phyloP scores from a whole-genome alignment of 495 filamentous ascomycete genomes.

The Podospora appendiculata region DNA sequence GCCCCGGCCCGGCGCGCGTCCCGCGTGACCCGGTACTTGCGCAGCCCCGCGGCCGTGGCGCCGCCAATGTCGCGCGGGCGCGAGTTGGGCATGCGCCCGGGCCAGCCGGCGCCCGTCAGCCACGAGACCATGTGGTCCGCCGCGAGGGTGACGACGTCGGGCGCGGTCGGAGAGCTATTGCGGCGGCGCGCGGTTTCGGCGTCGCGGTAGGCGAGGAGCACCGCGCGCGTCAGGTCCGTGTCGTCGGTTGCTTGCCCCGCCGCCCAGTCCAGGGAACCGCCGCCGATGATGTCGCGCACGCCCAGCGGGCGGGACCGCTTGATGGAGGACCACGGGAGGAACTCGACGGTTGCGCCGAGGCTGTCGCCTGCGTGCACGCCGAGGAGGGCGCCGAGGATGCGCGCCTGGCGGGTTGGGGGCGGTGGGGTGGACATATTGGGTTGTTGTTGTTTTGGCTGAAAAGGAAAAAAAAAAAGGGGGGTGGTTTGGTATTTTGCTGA shows the following conservation, averaged over 20 bases:
- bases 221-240: slow-evolving; percentile 10
- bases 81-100: slow-evolving; percentile 7
- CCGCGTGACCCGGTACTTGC: slow-evolving; percentile 3
- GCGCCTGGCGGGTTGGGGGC: slow-evolving; percentile 2
- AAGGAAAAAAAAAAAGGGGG: too few relatives aligned
- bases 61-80: slow-evolving; percentile 15
- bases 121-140: slow-evolving; percentile 19
- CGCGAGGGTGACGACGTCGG: slow-evolving; percentile 1
- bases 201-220: slow-evolving; percentile 15
- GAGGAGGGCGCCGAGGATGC: slow-evolving; percentile 23
- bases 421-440: slow-evolving; percentile 4
- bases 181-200: not conserved
- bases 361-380: slow-evolving; percentile 26
- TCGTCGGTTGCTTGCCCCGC: slow-evolving; percentile 16
- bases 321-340: slow-evolving; percentile 18
- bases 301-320: slow-evolving; percentile 5
- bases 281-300: slow-evolving; percentile 19
- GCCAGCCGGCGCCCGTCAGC: slow-evolving; percentile 18
- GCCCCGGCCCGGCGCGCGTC: slow-evolving; percentile 9
- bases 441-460: not conserved
- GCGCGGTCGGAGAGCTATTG: not conserved
- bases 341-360: slow-evolving; percentile 25
- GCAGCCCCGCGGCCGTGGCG: slow-evolving; percentile 14
- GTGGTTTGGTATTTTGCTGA: too few relatives aligned
- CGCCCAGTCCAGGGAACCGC: slow-evolving; percentile 19